phyloP scores from a whole-genome alignment of 2,329 filamentous ascomycete genomes.

The Alternaria burnsii region DNA sequence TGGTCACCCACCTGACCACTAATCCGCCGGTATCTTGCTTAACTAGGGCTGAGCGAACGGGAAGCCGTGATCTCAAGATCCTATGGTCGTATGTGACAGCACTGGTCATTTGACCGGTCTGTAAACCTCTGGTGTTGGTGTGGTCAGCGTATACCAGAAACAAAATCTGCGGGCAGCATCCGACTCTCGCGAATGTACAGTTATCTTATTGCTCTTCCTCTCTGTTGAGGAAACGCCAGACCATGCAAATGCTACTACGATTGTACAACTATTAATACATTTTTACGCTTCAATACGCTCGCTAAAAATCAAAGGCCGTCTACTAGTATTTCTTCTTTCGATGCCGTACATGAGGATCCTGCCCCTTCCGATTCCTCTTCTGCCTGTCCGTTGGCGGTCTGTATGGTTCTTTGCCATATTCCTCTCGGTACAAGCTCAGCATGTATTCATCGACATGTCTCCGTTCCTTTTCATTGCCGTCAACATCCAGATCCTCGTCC shows the following conservation, averaged over 20 bases:
- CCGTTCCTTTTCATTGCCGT: conserved; percentile 27
- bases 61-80: neutral
- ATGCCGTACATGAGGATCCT: conserved; percentile 42
- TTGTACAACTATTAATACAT: conserved; percentile 7
- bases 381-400: conserved; percentile 44
- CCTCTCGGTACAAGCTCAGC: conserved; percentile 40
- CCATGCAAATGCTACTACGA: conserved; percentile 7
- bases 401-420: conserved; percentile 46
- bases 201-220: neutral
- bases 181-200: neutral
- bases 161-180: neutral
- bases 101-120: too few species aligned
- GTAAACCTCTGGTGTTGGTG: neutral
- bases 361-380: conserved; percentile 41
- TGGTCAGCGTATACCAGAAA: too few species aligned
- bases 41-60: conserved; percentile 1
- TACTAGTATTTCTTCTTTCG: conserved; percentile 41
- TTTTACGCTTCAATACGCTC: neutral
- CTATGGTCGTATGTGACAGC: conserved; percentile 1
- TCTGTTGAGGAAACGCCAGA: neutral
- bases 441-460: conserved; percentile 51
- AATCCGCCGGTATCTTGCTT: conserved; percentile 1
- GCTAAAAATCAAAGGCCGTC: neutral
- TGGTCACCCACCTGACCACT: conserved; percentile 2
- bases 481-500: conserved; percentile 25